These are phyloP conservation scores for Leptographium lundbergii DNA, from an alignment of 2,329 filamentous ascomycete species.

Conservation along the genomic window DNA sequence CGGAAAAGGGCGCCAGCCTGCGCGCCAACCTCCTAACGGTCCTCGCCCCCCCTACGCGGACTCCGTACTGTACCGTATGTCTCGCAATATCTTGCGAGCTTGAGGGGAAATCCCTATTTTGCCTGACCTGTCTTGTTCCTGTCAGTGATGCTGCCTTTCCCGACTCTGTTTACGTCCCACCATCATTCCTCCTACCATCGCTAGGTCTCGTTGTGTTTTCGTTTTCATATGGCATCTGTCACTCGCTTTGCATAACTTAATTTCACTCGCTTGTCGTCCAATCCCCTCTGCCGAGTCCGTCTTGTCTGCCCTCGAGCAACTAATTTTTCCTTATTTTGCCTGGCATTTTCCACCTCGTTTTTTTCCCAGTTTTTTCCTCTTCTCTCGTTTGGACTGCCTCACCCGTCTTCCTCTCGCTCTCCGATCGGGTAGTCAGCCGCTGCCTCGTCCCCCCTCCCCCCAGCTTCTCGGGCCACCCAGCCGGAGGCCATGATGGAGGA, in stretches of 20 bases:
- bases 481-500: constrained; percentile 3
- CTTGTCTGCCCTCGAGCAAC: background rate
- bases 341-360: background rate
- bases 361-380: background rate
- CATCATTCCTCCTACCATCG: background rate
- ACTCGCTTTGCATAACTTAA: background rate
- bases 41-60: background rate
- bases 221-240: background rate
- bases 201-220: background rate
- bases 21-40: background rate
- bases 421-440: no score
- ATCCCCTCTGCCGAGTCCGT: background rate
- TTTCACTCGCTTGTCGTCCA: background rate
- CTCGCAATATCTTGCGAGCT: background rate
- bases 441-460: no score
- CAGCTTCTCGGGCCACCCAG: background rate
- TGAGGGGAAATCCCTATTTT: background rate
- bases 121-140: background rate
- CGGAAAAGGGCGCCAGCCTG: background rate
- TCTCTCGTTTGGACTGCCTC: no score
- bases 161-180: background rate
- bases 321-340: background rate
- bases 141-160: background rate
- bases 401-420: background rate
- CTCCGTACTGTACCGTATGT: background rate